phyloP scores from a whole-genome alignment of 306 rosid species.

The Urtica urens region DNA sequence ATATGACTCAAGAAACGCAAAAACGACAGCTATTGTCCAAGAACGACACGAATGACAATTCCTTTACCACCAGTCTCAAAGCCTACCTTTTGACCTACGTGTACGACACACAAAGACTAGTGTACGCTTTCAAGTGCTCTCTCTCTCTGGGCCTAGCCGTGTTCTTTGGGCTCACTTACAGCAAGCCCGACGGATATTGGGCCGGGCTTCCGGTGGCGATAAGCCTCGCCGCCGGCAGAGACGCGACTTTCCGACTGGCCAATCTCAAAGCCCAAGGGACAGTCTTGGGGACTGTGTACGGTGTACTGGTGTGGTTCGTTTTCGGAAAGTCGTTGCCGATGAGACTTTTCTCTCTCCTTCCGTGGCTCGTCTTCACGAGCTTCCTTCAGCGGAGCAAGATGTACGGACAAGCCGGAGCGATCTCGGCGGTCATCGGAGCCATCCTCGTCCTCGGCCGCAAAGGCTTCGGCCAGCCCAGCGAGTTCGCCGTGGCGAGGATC shows the following conservation, averaged over 20 bases:
- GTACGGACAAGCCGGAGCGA: conserved; percentile 64
- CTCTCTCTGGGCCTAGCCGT: conserved; percentile 51
- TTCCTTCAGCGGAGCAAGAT: conserved; percentile 48
- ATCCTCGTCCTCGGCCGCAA: conserved; percentile 42
- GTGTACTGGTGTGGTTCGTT: conserved; percentile 48
- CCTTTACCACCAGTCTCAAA: not conserved
- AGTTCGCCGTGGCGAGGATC: conserved; percentile 50
- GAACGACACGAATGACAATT: not conserved
- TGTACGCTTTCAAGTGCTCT: conserved; percentile 35
- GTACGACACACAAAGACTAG: conserved; percentile 13
- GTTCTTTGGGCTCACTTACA: conserved; percentile 40
- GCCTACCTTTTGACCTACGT: not conserved
- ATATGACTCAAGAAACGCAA: no score
- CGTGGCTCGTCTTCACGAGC: conserved; percentile 60
- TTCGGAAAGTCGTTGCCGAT: conserved; percentile 24
- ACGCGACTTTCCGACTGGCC: conserved; percentile 46
- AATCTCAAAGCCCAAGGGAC: conserved; percentile 63
- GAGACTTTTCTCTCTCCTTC: conserved; percentile 48
- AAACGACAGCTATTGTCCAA: not conserved
- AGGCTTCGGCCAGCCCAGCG: conserved; percentile 47
- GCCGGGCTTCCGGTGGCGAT: conserved; percentile 58
- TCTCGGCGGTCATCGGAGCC: conserved; percentile 60
- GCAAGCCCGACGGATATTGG: conserved; percentile 49
- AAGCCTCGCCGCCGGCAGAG: conserved; percentile 37
- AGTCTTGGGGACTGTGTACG: conserved; percentile 50